Evolutionary conservation across 1,139 yeast genomes (phyloP).

Genomic region (Saccharomyces hybrid): DNA sequence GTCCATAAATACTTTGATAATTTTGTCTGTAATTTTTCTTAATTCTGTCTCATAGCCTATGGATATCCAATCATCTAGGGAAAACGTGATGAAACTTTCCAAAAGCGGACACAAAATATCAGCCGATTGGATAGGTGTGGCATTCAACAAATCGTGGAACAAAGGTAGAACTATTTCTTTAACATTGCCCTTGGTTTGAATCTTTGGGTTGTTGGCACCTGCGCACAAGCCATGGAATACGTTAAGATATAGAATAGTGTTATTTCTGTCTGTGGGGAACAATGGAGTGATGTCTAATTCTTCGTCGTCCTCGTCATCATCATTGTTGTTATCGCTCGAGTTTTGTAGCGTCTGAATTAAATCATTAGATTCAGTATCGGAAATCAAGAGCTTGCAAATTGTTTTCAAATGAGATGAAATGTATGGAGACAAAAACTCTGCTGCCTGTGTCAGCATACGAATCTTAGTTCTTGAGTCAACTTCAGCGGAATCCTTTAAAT

Average conservation of each 20-base stretch:
- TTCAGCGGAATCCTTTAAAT: slow-evolving; percentile 13
- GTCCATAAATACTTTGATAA: slow-evolving; percentile 21
- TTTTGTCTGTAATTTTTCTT: slow-evolving; percentile 13
- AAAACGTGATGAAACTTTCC: slow-evolving; percentile 21
- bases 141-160: slow-evolving; percentile 17
- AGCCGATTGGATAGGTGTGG: slow-evolving; percentile 21
- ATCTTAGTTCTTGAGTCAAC: slow-evolving; percentile 11
- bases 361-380: no score
- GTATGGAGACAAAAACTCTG: slow-evolving; percentile 29
- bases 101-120: slow-evolving; percentile 21
- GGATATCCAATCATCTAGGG: slow-evolving; percentile 29
- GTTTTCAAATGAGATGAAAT: slow-evolving; percentile 21
- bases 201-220: slow-evolving; percentile 23
- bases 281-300: slow-evolving; percentile 10
- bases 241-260: slow-evolving; percentile 23
- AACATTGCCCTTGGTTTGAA: slow-evolving; percentile 17
- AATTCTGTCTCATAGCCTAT: slow-evolving; percentile 21
- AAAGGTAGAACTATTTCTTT: slow-evolving; percentile 21
- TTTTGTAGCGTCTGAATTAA: no score
- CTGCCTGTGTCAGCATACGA: slow-evolving; percentile 24
- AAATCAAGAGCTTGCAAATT: slow-evolving; percentile 11
- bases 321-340: no score
- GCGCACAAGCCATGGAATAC: slow-evolving; percentile 28
- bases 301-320: no score
- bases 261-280: slow-evolving; percentile 21